Base-by-base conservation (phyloP, 2,329 filamentous ascomycete genomes). In the Fusarium liriodendri region DNA sequence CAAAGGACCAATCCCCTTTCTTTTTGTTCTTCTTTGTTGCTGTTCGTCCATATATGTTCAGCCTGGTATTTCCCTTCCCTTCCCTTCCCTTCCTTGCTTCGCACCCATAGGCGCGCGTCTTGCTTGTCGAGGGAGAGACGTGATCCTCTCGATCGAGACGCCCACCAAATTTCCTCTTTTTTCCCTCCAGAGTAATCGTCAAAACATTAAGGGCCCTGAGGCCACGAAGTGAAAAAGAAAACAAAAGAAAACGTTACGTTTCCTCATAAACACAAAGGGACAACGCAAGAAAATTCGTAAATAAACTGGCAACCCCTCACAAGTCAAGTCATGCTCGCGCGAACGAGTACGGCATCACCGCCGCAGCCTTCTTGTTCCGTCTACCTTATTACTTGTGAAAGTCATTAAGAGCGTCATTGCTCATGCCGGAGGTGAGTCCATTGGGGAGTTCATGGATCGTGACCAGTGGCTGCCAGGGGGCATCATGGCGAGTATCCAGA, bases 201-300 rank as follows among this genome's bases (percentile, higher is more conserved):
- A 76, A 76, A 78, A 62, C 76, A 78, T 78, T 78, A 78, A 67
- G 71, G 72, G 57, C 62, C 66, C 66, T 38, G 59, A 45, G 66
- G 75, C 68, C 69, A 66, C 69, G 58, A 73, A 66, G 58, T 66
- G 62, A 67, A 73, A 38, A 69, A n/a, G 54, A 66, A 59, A 71
- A 70, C 64, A 71, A 77, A 76, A 67, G 63, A 74, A 75, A 74
- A 69, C 63, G 66, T 72, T 59, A 76, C 74, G 69, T 78, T 73
- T 78, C 74, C 76, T 77, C 73, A 62, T 78, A 69, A 74, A 68
- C 62, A 77, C 76, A 78, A 76, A 78, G 69, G 70, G 64, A 78
- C 47, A 72, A 78, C 70, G 68, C 70, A 78, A 76, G 64, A 75
- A 78, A 77, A 77, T 66, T 75, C 72, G 72, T 75, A 61, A 71